Base-by-base conservation (phyloP, 352 stramenopile species). In the Albugo laibachii region DNA sequence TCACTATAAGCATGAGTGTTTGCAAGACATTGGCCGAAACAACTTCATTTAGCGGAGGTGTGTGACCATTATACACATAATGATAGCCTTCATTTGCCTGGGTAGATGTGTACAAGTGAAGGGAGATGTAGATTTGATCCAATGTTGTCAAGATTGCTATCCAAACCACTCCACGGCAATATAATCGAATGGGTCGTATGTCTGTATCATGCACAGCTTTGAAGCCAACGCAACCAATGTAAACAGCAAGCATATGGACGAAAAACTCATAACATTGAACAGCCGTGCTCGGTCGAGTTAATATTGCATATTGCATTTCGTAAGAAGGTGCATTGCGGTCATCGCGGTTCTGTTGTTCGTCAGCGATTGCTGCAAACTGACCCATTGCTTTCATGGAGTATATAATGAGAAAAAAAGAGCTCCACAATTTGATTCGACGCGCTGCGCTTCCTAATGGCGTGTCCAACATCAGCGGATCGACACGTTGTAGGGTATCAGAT, bases 311-410 rank as follows among this genome's bases (percentile, higher is more conserved):
- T 31, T 31, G 24, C 24, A 8, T 31, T 27, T 91, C 69, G 50
- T 85, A 67, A 49, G 66, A 82, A 38, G 65, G 59, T 24, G 82
- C 61, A 39, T 73, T 66, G 19, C 66, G 61, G 1, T 64, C 56
- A 6, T 52, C 60, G 15, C 69, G 66, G 35, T 74, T 62, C 21
- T 84, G 72, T 48, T 88, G 75, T 36, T 85, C 71, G 52, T 88
- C 86, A 5, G 78, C 75, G 11, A 91, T 58, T 39, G 88, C 48
- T 36, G 78, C 78, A 54, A 87, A 86, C 41, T 87, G 73, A 1
- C 75, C 73, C 69, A 91, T 86, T 21, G 88, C 72, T 49, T 91
- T 91, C 78, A 91, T 91, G 2, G 78, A 87, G 64, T 91, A 85
- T 43, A 91, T 87, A 48, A 91, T 88, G 20, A 91, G 50, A 43